Evolutionary conservation across 306 rosid species (phyloP).

Genomic region (Quercus ilex): DNA sequence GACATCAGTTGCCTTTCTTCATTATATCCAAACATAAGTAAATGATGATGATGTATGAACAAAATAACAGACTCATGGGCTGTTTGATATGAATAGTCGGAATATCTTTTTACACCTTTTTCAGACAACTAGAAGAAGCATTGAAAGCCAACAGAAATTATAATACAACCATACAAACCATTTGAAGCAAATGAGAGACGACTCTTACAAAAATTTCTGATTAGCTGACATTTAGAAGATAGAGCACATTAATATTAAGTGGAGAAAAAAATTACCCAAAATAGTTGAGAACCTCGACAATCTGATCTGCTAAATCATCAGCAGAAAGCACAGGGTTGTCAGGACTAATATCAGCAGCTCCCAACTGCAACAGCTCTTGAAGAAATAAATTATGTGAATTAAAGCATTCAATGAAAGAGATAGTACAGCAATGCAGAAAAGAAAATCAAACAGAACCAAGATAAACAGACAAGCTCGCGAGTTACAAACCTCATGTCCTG

Average conservation of each 20-base stretch:
- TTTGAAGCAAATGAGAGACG: background rate
- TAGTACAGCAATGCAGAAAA: background rate
- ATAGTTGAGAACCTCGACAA: conserved; percentile 83
- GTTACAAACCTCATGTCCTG: conserved; percentile 93
- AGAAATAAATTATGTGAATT: conserved; percentile 42
- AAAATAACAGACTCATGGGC: background rate
- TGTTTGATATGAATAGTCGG: background rate
- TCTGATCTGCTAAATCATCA: conserved; percentile 95
- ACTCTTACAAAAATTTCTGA: background rate
- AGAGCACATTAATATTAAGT: conserved; percentile 5
- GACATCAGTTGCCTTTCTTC: conserved; percentile 20
- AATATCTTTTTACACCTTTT: background rate
- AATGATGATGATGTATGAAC: background rate
- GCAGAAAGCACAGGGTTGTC: conserved; percentile 65
- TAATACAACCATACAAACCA: background rate
- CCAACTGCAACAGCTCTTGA: conserved; percentile 84
- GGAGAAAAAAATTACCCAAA: conserved; percentile 62
- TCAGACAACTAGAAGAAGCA: background rate
- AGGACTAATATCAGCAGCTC: conserved; percentile 68
- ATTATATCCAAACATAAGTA: conserved; percentile 3
- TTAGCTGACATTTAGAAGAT: background rate
- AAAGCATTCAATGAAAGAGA: conserved; percentile 15
- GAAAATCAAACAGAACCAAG: conserved; percentile 16
- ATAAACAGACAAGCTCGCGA: conserved; percentile 27
- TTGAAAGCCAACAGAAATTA: background rate